Percentiles rank a stretch among this genome's conserved stretches.
Conservation (phyloP, 1,139 yeast genomes). For the Magnusiomyces tetraspermus region DNA sequence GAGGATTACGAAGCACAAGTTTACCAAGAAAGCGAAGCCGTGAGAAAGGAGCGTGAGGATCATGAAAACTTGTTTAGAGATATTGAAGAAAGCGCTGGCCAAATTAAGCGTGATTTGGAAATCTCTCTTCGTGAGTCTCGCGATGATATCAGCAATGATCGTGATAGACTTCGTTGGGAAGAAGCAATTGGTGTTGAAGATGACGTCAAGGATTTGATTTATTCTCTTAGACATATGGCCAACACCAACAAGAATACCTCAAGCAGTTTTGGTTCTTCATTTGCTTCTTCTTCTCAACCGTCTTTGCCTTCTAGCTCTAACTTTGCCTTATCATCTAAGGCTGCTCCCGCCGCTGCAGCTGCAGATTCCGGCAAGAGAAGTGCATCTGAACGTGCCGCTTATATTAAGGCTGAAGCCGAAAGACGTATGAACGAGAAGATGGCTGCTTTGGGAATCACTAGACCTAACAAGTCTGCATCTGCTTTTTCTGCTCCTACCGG, state of each 20-base stretch:
- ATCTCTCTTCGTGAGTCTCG: conserved; percentile 29
- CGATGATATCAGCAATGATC: conserved; percentile 36
- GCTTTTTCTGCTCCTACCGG: conserved; percentile 21
- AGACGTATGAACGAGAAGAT: conserved; percentile 81
- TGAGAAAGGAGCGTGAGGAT: conserved; percentile 49
- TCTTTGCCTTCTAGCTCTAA: conserved; percentile 12
- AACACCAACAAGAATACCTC: conserved; percentile 6
- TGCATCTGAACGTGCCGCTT: conserved; percentile 63
- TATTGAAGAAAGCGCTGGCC: conserved; percentile 63
- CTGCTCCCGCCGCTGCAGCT: conserved; percentile 15
- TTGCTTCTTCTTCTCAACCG: conserved; percentile 7
- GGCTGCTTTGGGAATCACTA: conserved; percentile 71
- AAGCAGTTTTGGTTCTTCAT: conserved; percentile 8
- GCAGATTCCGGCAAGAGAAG: conserved; percentile 18
- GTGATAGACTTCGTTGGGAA: conserved; percentile 71
- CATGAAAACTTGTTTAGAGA: conserved; percentile 47
- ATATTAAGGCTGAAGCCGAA: conserved; percentile 84
- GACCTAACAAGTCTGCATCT: conserved; percentile 28
- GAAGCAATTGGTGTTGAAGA: conserved; percentile 70
- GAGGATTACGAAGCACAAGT: conserved; percentile 50
- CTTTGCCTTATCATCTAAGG: conserved; percentile 16
- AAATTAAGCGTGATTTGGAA: conserved; percentile 55
- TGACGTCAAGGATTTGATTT: conserved; percentile 56
- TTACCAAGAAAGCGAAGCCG: conserved; percentile 45
- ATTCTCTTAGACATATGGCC: conserved; percentile 37